A percentile compares a stretch with the other conserved stretches of the same genome.
phyloP scores from a whole-genome alignment of 2,329 filamentous ascomycete genomes.

The Cladosporium oxysporum region DNA sequence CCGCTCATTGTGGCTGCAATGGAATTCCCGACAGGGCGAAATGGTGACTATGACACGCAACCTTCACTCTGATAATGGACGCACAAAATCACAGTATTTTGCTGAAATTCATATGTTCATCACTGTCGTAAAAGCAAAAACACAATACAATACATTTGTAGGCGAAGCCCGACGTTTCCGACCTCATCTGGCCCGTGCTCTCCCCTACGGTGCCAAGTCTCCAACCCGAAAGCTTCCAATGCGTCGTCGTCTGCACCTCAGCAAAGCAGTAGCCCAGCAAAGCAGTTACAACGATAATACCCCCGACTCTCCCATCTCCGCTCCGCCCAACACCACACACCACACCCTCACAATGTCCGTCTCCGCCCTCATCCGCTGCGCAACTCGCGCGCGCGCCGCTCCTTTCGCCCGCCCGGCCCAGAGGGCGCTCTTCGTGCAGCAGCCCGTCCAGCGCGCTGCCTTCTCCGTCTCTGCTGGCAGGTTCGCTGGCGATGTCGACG shows the following conservation, averaged over 20 bases:
- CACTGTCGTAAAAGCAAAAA: background rate
- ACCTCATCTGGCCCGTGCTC: slow-evolving; percentile 5
- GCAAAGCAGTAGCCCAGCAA: background rate
- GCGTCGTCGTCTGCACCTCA: slow-evolving; percentile 18
- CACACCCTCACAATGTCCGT: slow-evolving; percentile 13
- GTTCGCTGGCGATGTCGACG: slow-evolving; percentile 33
- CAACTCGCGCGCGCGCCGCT: slow-evolving; percentile 17
- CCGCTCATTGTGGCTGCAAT: slow-evolving; percentile 9
- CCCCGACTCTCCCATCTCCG: slow-evolving; percentile 10
- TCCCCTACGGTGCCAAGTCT: slow-evolving; percentile 13
- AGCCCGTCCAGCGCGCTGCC: slow-evolving; percentile 19
- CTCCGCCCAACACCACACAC: slow-evolving; percentile 5
- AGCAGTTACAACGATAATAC: background rate
- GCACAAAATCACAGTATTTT: background rate
- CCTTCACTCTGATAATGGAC: background rate
- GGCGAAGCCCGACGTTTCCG: slow-evolving; percentile 16
- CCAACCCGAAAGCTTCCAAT: slow-evolving; percentile 19
- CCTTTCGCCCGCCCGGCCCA: slow-evolving; percentile 13
- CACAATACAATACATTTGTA: background rate
- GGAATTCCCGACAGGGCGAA: background rate
- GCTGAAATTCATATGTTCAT: background rate
- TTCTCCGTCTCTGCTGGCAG: slow-evolving; percentile 17
- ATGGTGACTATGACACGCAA: background rate
- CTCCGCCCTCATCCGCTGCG: slow-evolving; percentile 18
- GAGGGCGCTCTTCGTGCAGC: slow-evolving; percentile 11